Evolutionary conservation across 768 basidiomycete species (phyloP), one percentile per base, ranked within the genome.

Genomic region (Trametes punicea): DNA sequence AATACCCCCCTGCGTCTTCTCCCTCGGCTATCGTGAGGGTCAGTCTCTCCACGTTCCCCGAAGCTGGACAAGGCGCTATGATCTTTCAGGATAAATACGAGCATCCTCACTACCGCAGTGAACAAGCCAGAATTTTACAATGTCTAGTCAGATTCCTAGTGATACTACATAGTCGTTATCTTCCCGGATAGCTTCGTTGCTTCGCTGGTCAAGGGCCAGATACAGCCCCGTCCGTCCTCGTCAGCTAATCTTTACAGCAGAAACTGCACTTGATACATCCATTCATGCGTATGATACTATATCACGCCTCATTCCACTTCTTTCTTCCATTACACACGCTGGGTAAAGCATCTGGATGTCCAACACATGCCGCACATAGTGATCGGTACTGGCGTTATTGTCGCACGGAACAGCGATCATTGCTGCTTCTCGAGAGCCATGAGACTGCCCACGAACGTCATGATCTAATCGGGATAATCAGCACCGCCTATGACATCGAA

Each of bases 371-470:
- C 51, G 31, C 47, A 34, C 41, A 36, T 11, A 48, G 38, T 8
- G n/a, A 15, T 6, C 46, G 49, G 29, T 23, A 41, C 33, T 21
- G 30, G 18, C 16, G 23, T 18, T 18, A 33, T 16, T 29, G 13
- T n/a, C 46, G 11, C 6, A 21, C 21, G n/a, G 38, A 5, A 31
- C n/a, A 29, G 8, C 8, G 5, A 8, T 2, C 11, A 13, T 59
- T 39, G 57, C 41, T 64, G 60, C 27, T 55, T 56, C 49, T 51
- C 57, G 46, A 64, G 49, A 10, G 57, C 60, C 93, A 94, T 93
- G 73, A 94, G 78, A 63, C 93, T 93, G 49, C 91, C 96, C 41
- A 95, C 91, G 69, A 98, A 98, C 1, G 94, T 98, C 72, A 98
- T 76, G 65, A 98, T 93, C 92, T 93, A 63, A 39, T 45, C 25